A percentile compares a stretch with the other conserved stretches of the same genome.
Conservation (phyloP, 257 asterid species). For the Fraxinus pennsylvanica region DNA sequence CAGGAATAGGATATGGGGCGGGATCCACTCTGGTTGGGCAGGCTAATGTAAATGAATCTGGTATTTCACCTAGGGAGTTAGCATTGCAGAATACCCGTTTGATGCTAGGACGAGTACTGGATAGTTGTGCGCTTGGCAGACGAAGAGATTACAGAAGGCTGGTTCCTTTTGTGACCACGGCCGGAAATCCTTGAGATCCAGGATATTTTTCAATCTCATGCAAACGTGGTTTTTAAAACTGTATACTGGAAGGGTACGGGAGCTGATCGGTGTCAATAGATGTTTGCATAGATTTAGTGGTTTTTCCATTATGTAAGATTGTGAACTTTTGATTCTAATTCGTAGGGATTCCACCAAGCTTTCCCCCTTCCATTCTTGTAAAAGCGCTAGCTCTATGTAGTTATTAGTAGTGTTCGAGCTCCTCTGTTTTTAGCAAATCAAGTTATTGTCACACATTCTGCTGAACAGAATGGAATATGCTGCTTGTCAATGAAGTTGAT, state of each 20-base stretch:
- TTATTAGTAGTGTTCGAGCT: slow-evolving; percentile 28
- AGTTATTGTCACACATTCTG: slow-evolving; percentile 27
- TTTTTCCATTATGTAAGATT: slow-evolving; percentile 33
- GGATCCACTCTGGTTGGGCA: slow-evolving; percentile 44
- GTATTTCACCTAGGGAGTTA: slow-evolving; percentile 64
- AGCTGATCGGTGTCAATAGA: slow-evolving; percentile 41
- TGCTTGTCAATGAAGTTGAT: not conserved
- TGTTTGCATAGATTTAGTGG: slow-evolving; percentile 33
- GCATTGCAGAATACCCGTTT: slow-evolving; percentile 83
- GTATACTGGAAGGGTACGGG: slow-evolving; percentile 28
- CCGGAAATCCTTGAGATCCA: slow-evolving; percentile 50
- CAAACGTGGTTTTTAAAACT: slow-evolving; percentile 25
- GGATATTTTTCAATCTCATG: slow-evolving; percentile 17
- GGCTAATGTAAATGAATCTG: slow-evolving; percentile 48
- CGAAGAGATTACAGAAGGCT: slow-evolving; percentile 89
- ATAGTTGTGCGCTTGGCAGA: slow-evolving; percentile 82
- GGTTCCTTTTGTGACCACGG: slow-evolving; percentile 86
- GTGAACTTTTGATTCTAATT: slow-evolving; percentile 36
- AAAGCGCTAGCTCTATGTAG: slow-evolving; percentile 19
- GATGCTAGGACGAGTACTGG: slow-evolving; percentile 92
- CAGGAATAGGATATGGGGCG: slow-evolving; percentile 55
- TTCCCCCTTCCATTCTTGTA: slow-evolving; percentile 28
- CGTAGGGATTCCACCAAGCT: slow-evolving; percentile 28
- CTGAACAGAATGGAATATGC: slow-evolving; percentile 39
- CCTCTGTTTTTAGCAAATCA: slow-evolving; percentile 25